Conservation (phyloP, 352 stramenopile genomes). For the Pythium aquatile region DNA sequence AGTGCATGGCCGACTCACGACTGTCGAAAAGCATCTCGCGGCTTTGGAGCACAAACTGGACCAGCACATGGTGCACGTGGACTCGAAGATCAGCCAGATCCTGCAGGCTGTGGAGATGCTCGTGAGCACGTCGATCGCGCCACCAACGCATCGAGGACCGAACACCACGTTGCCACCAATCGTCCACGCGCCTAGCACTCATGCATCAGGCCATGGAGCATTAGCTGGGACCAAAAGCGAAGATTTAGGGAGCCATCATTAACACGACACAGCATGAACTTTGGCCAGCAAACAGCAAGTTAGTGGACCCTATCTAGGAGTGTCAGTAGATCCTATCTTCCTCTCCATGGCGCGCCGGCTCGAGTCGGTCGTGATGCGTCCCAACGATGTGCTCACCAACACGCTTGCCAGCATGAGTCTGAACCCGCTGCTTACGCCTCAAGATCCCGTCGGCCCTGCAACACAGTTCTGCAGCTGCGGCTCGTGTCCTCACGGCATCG, state of each 20-base stretch:
- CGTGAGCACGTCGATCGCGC: background rate
- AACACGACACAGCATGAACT: background rate
- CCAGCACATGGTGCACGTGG: conserved; percentile 9
- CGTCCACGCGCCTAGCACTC: background rate
- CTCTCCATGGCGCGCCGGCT: too few species aligned
- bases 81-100: conserved; percentile 20
- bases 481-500: background rate
- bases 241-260: background rate
- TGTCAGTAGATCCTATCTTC: too few species aligned
- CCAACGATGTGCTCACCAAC: too few species aligned
- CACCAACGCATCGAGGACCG: background rate
- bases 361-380: too few species aligned
- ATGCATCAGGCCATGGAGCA: background rate
- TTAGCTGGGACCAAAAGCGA: background rate
- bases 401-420: too few species aligned
- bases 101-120: conserved; percentile 13
- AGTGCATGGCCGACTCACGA: background rate
- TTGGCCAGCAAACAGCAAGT: too few species aligned
- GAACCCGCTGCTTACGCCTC: too few species aligned
- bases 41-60: conserved; percentile 18
- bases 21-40: conserved; percentile 10
- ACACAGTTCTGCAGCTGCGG: background rate
- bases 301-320: too few species aligned
- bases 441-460: background rate
- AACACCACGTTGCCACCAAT: background rate